Base-by-base conservation (phyloP, 495 filamentous ascomycete species). In the Hyaloscypha hepaticicola region DNA sequence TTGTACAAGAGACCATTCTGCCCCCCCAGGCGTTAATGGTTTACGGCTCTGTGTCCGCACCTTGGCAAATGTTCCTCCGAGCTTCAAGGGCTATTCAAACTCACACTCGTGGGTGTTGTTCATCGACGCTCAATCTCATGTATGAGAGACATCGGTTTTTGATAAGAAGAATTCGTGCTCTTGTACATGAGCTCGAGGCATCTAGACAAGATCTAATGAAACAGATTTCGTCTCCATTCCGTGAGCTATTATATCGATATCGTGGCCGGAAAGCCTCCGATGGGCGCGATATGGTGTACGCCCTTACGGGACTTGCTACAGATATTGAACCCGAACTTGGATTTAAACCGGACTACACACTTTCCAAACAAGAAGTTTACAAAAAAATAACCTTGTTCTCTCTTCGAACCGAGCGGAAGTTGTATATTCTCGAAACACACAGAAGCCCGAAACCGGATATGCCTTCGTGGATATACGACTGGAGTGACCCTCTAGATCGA, bases 261-360 rank as follows among this genome's bases (percentile, higher is more conserved):
- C 53, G 45, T 33, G 14, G 5, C 7, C 21, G 12, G 11, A 21
- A 55, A 33, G 60, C 27, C 19, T 26, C 48, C 12, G 25, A 62
- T 53, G 26, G 48, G 19, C 45, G 60, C 31, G 60, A 62, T 22
- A 52, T 26, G 6, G 27, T 53, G 24, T 62, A 55, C 5, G 48
- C 45, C 24, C 60, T 62, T 16, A 26, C 38, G 34, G 48, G 41
- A 31, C 33, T 41, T 3, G 25, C 3, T 27, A 45, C 12, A 14
- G 14, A 7, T 27, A 25, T 12, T 5, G 26, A 26, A 25, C 33
- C 12, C 24, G 33, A 41, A 19, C 38, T 48, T 60, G 16, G 12
- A 21, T 60, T 60, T 31, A 27, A 48, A 19, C 57, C 57, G 21
- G 57, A 60, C 34, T 60, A 60, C 27, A 48, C 31, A 1, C 29